phyloP scores from a whole-genome alignment of 129 eudicot species.

The Calendula officinalis region DNA sequence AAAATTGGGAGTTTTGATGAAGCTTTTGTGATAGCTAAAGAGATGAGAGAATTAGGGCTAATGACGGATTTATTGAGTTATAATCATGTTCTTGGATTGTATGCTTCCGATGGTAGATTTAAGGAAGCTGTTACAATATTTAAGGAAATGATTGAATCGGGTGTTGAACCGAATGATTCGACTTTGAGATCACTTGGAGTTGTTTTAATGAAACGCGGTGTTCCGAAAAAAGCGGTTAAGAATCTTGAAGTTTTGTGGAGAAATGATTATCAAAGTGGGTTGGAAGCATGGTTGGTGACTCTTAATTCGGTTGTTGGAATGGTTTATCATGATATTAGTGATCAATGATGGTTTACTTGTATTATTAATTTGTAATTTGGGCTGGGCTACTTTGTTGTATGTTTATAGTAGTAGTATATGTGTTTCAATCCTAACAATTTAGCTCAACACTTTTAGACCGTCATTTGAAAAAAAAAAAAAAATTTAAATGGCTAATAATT shows the following conservation, averaged over 20 bases:
- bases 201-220: slow-evolving; percentile 74
- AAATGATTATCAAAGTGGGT: slow-evolving; percentile 46
- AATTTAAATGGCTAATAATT: too few species aligned
- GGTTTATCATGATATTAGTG: slow-evolving; percentile 45
- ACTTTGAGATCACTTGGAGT: slow-evolving; percentile 58
- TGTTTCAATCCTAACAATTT: too few species aligned
- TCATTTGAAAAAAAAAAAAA: too few species aligned
- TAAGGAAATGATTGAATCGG: slow-evolving; percentile 60
- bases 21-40: slow-evolving; percentile 54
- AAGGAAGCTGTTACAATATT: slow-evolving; percentile 69
- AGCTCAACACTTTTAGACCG: too few species aligned
- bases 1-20: slow-evolving; percentile 62
- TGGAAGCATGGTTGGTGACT: slow-evolving; percentile 54
- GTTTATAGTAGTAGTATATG: slow-evolving; percentile 22
- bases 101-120: slow-evolving; percentile 67
- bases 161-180: slow-evolving; percentile 61
- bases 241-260: slow-evolving; percentile 65
- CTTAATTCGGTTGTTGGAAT: slow-evolving; percentile 73
- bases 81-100: slow-evolving; percentile 71
- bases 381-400: slow-evolving; percentile 19
- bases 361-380: slow-evolving; percentile 1
- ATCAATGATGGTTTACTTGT: slow-evolving; percentile 10
- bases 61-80: slow-evolving; percentile 71
- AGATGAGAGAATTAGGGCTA: slow-evolving; percentile 76
- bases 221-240: slow-evolving; percentile 53